A percentile compares a stretch with the other conserved stretches of the same genome.
Conservation (phyloP, 2,329 filamentous ascomycete genomes). For the Fusarium transvaalense region DNA sequence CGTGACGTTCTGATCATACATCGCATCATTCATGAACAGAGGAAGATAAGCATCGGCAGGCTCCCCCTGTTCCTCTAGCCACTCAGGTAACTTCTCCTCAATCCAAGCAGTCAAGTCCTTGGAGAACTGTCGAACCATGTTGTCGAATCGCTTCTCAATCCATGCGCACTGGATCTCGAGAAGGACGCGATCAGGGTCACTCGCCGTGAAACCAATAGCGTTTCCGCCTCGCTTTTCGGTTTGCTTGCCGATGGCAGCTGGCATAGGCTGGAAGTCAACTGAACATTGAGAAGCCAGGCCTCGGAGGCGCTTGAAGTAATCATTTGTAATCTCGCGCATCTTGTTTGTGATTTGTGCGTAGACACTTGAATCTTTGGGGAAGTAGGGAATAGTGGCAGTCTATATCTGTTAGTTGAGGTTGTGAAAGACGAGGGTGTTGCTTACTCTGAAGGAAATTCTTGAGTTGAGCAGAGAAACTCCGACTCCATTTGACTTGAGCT, state of each 20-base stretch:
- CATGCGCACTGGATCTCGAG: constrained; percentile 30
- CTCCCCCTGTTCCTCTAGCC: constrained; percentile 4
- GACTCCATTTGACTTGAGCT: constrained; percentile 18
- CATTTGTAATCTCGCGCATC: neutral
- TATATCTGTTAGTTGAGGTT: neutral
- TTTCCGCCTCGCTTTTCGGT: constrained; percentile 19
- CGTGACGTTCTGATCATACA: constrained; percentile 22
- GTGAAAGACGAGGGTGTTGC: fast-evolving
- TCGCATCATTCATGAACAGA: constrained; percentile 25
- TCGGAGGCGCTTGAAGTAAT: constrained; percentile 11
- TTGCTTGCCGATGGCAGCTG: constrained; percentile 9
- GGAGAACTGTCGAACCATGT: constrained; percentile 4
- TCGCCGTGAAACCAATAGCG: constrained; percentile 12
- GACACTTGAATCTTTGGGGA: neutral
- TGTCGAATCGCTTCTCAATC: constrained; percentile 7
- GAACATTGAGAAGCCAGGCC: constrained; percentile 27
- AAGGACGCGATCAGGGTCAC: neutral
- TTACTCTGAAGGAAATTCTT: constrained; percentile 23
- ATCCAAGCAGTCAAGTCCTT: constrained; percentile 21
- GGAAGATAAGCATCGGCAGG: neutral
- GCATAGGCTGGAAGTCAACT: constrained; percentile 27
- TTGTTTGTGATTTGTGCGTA: constrained; percentile 22
- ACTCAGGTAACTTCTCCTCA: constrained; percentile 9
- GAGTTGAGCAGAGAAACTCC: constrained; percentile 27
- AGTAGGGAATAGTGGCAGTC: constrained; percentile 22